Evolutionary conservation across 1,284 basidiomycete genomes (phyloP), one percentile per base, ranked within the genome.

Genomic region (Naganishia liquefaciens): DNA sequence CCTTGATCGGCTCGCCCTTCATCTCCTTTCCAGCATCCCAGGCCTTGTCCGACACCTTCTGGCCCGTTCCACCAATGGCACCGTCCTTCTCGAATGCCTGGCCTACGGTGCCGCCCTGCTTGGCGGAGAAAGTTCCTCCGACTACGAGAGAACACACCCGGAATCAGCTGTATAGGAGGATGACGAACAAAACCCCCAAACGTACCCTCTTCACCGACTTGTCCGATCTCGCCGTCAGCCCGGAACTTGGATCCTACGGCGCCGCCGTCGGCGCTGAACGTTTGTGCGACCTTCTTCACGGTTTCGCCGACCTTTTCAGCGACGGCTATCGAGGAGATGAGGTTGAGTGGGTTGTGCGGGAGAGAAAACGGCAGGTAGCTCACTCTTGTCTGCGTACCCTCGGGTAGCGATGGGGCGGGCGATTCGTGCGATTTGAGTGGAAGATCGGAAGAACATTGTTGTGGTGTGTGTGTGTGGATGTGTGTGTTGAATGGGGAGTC

Each of bases 361-460:
- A 6, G 23, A 30, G 27, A 46, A 17, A 21, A 28, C 23, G 57
- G 53, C 39, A 23, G 19, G 13, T 25, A 3, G 39, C 65, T 21
- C 42, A 66, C 65, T 55, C 65, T 63, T 66, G 44, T 62, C 60
- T 21, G 65, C 65, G 60, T 66, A 66, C 25, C 60, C 61, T 62
- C 65, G 65, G 33, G 53, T 43, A 28, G 47, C 54, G 50, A 66
- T 47, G 21, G 63, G 63, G 43, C 63, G 63, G 25, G 54, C 50
- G 30, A 64, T 40, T 57, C 63, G 62, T 43, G 62, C 53, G 54
- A 64, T 43, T 5, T 58, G 46, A 17, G 49, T 23, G 47, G 63
- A 43, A 42, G 63, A 64, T 52, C 63, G 46, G 63, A 64, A 64
- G 54, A 64, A 57, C 52, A 63, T 63, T 53, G 28, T 63, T 47